Evolutionary conservation across 495 filamentous ascomycete species (phyloP).

Genomic region (Neurospora sp.): DNA sequence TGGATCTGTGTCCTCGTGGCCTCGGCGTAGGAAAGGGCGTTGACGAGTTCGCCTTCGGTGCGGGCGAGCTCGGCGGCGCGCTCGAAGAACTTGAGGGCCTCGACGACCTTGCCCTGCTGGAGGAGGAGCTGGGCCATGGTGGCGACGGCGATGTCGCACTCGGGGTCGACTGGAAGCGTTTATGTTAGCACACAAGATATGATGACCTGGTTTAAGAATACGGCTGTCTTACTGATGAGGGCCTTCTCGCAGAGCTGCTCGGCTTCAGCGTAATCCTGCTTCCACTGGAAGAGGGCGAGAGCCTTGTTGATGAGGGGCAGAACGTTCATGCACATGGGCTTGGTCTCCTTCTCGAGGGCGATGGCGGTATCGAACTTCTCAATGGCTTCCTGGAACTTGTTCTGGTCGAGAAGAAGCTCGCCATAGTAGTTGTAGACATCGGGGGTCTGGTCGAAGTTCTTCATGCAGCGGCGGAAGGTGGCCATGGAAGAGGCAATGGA

Average conservation of each 20-base stretch:
- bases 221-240: slow-evolving; percentile 68
- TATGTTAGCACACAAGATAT: slow-evolving; percentile 17
- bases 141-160: slow-evolving; percentile 97
- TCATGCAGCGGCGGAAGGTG: slow-evolving; percentile 92
- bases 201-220: neutral
- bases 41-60: slow-evolving; percentile 91
- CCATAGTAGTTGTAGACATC: slow-evolving; percentile 99
- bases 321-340: slow-evolving; percentile 93
- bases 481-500: slow-evolving; percentile 97
- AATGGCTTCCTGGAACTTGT: slow-evolving; percentile 89
- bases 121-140: slow-evolving; percentile 99
- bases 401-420: slow-evolving; percentile 94
- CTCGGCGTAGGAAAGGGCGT: slow-evolving; percentile 94
- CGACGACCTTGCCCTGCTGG: slow-evolving; percentile 92
- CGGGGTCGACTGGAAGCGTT: slow-evolving; percentile 73
- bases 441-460: slow-evolving; percentile 93
- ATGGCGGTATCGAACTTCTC: slow-evolving; percentile 97
- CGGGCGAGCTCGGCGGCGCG: slow-evolving; percentile 89
- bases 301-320: slow-evolving; percentile 98
- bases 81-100: slow-evolving; percentile 95
- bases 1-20: slow-evolving; percentile 94
- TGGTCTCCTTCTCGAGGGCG: slow-evolving; percentile 91
- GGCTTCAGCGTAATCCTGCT: slow-evolving; percentile 87
- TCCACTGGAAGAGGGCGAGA: slow-evolving; percentile 93
- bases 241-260: slow-evolving; percentile 97